Base-by-base conservation (phyloP, 1,284 basidiomycete genomes). In the Leucoagaricus sp. region DNA sequence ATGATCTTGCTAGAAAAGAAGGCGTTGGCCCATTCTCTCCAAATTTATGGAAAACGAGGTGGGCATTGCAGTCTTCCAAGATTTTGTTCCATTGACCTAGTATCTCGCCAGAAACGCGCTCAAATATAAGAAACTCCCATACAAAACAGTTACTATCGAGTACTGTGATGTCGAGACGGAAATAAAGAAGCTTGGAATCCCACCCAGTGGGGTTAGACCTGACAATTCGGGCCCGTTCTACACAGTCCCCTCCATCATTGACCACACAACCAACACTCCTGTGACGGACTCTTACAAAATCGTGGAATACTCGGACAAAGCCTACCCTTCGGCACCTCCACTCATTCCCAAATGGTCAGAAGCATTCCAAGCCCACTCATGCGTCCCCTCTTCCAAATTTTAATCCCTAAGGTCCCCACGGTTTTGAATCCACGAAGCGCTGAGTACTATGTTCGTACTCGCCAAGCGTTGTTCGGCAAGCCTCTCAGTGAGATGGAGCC, bases 231-330 rank as follows among this genome's bases (percentile, higher is more conserved):
- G n/a, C n/a, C 67, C 68, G 1, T 61, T 63, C 34, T 78, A 77
- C 61, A 74, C 75, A 1, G 66, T 75, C n/a, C 78, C 78, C 1
- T 68, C 71, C 36, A 75, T 76, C 29, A 58, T 72, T 51, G 75
- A 76, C 55, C 63, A 65, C n/a, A 55, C 65, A 13, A 78, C 74
- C 2, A 66, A 67, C 0, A 60, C 61, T 1, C 59, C 68, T 48
- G 55, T 82, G 31, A 62, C 74, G 0, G 80, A 83, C 21, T 80
- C 79, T 0, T 28, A 62, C 9, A 54, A 57, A 5, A 83, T 83
- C 57, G 78, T 75, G 0, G 63, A 72, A 25, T 82, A 81, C 59
- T 72, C 82, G 47, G 80, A 83, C 57, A 62, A 67, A 34, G 69
- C 70, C 7, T 83, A 82, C 64, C 80, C 81, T 1, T 67, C 75